phyloP scores from a whole-genome alignment of 441 rosid species.

The Gossypium davidsonii region DNA sequence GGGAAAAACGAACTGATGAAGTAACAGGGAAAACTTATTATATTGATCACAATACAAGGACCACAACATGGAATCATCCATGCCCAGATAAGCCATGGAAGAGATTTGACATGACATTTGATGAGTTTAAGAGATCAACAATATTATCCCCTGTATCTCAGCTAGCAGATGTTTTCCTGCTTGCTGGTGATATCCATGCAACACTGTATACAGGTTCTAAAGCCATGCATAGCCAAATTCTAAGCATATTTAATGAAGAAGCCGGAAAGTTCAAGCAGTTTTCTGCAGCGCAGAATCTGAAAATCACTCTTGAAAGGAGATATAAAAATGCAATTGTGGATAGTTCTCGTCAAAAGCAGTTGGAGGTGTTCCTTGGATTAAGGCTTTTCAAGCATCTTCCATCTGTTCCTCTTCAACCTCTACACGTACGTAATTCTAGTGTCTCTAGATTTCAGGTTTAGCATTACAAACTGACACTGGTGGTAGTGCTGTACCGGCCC shows the following conservation, averaged over 20 bases:
- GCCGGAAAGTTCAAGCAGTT: conserved; percentile 86
- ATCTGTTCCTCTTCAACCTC: conserved; percentile 72
- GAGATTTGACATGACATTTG: conserved; percentile 91
- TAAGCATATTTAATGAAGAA: conserved; percentile 91
- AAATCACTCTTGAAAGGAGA: conserved; percentile 88
- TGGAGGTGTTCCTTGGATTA: conserved; percentile 93
- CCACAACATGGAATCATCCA: conserved; percentile 96
- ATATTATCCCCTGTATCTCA: conserved; percentile 81
- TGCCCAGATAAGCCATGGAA: conserved; percentile 99
- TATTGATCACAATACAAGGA: conserved; percentile 92
- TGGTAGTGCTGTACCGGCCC: not conserved
- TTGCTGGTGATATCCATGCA: conserved; percentile 96
- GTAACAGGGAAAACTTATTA: conserved; percentile 83
- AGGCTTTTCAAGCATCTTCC: conserved; percentile 97
- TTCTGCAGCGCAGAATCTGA: conserved; percentile 89
- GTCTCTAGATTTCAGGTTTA: not conserved
- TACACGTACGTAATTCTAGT: conserved; percentile 52
- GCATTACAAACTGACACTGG: not conserved
- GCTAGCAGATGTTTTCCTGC: conserved; percentile 89
- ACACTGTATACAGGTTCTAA: conserved; percentile 97
- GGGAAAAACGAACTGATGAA: conserved; percentile 95
- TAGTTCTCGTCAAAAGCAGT: conserved; percentile 95
- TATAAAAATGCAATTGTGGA: conserved; percentile 83
- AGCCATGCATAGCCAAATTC: conserved; percentile 99
- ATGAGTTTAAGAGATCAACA: conserved; percentile 82